Evolutionary conservation across 352 stramenopile species (phyloP).

Genomic region (Poterioochromonas sp.): DNA sequence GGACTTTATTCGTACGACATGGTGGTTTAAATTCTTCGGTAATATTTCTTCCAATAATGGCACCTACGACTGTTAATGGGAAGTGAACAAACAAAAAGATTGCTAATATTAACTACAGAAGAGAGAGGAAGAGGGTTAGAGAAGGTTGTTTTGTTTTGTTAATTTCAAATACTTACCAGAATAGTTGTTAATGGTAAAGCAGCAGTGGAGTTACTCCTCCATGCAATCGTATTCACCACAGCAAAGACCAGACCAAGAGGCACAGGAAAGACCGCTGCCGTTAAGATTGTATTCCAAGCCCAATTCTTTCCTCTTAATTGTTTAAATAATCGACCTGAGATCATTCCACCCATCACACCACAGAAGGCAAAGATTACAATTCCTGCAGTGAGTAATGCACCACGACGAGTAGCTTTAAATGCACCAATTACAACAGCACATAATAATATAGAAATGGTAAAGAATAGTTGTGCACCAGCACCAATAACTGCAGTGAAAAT

Average conservation of each 20-base stretch:
- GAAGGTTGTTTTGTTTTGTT: not conserved
- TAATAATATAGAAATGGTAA: constrained; percentile 79
- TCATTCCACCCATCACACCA: constrained; percentile 79
- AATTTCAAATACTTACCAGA: constrained; percentile 55
- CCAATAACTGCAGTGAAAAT: constrained; percentile 82
- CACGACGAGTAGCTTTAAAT: constrained; percentile 82
- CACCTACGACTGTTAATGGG: constrained; percentile 82
- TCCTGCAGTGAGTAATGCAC: constrained; percentile 78
- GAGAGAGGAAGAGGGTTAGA: not conserved
- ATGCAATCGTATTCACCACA: constrained; percentile 86
- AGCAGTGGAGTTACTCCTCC: constrained; percentile 85
- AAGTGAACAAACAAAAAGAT: constrained; percentile 82
- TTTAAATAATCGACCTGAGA: constrained; percentile 80
- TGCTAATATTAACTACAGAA: constrained; percentile 55
- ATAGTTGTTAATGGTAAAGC: constrained; percentile 90
- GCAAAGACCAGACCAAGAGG: constrained; percentile 80
- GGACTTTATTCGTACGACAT: constrained; percentile 88
- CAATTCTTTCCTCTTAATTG: constrained; percentile 85
- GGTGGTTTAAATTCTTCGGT: constrained; percentile 77
- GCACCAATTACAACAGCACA: constrained; percentile 74
- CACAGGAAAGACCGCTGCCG: constrained; percentile 75
- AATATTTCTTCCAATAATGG: constrained; percentile 83
- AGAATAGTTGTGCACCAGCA: constrained; percentile 82
- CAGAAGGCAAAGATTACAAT: constrained; percentile 88
- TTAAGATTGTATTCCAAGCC: constrained; percentile 86